These are phyloP conservation scores for Trifolium pratense DNA, from an alignment of 306 rosid genomes.

Conservation along the genomic window DNA sequence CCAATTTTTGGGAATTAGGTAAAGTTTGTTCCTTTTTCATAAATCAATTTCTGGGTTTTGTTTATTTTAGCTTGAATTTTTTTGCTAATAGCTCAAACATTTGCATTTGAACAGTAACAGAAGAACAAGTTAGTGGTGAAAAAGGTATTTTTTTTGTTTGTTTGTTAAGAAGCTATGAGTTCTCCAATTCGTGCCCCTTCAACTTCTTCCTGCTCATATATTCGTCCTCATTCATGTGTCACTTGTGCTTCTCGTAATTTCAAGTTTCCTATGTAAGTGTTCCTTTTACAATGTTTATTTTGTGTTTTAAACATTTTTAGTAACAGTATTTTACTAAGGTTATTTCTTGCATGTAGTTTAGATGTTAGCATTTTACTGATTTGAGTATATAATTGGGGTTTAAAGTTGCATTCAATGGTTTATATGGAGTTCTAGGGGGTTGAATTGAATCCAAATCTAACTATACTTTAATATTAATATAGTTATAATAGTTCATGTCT, in stretches of 20 bases:
- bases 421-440: constrained; percentile 8
- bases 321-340: not conserved
- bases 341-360: constrained; percentile 11
- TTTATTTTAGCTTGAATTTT: constrained; percentile 25
- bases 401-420: constrained; percentile 25
- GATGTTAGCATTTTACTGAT: constrained; percentile 19
- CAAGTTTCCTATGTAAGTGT: constrained; percentile 65
- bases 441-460: constrained; percentile 23
- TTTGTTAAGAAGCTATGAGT: constrained; percentile 48
- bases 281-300: constrained; percentile 2
- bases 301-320: constrained; percentile 13
- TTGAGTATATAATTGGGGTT: not conserved
- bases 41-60: constrained; percentile 36
- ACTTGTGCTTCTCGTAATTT: constrained; percentile 58
- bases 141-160: constrained; percentile 23
- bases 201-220: constrained; percentile 57
- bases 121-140: constrained; percentile 33
- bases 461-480: too few relatives aligned
- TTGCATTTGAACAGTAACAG: constrained; percentile 28
- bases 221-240: constrained; percentile 57
- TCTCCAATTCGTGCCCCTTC: constrained; percentile 55
- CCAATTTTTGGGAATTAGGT: constrained; percentile 40
- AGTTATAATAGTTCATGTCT: too few relatives aligned
- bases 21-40: constrained; percentile 36
- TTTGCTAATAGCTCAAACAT: constrained; percentile 35